These are phyloP conservation scores for Penicillium waksmanii DNA, from an alignment of 495 filamentous ascomycete genomes.

Conservation along the genomic window DNA sequence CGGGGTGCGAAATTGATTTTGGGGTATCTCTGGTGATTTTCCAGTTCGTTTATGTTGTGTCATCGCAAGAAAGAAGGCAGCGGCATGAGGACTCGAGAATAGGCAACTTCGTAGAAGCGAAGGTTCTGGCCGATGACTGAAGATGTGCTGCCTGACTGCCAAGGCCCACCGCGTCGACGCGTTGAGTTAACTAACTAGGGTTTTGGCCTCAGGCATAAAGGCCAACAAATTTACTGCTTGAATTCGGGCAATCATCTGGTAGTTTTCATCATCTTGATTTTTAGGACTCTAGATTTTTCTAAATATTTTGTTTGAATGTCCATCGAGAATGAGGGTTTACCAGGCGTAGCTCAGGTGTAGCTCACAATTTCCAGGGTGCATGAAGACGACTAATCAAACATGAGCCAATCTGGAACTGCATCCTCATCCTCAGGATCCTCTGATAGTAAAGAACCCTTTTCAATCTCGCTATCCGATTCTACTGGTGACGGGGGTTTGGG, in stretches of 20 bases:
- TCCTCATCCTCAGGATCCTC: constrained; percentile 72
- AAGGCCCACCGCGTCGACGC: constrained; percentile 33
- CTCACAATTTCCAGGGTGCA: background rate
- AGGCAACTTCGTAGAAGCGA: background rate
- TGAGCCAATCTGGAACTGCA: constrained; percentile 67
- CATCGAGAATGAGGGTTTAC: too few species aligned
- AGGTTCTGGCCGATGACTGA: constrained; percentile 20
- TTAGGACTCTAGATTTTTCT: background rate
- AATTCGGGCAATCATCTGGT: background rate
- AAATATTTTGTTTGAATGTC: background rate
- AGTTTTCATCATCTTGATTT: too few species aligned
- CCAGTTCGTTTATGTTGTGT: constrained; percentile 27
- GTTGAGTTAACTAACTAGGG: constrained; percentile 16
- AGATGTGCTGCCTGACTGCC: constrained; percentile 11
- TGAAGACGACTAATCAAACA: constrained; percentile 25
- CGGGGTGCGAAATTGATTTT: constrained; percentile 32
- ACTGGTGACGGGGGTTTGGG: constrained; percentile 10
- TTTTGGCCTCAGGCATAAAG: background rate
- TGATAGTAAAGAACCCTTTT: constrained; percentile 53
- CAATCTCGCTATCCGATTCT: constrained; percentile 40
- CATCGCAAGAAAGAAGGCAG: constrained; percentile 36
- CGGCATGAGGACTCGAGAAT: constrained; percentile 21
- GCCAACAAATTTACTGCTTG: background rate
- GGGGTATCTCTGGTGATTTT: constrained; percentile 22
- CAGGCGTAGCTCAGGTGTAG: too few species aligned